These are phyloP conservation scores for Phytophthora gonapodyides DNA, from an alignment of 352 stramenopile species.

Conservation along the genomic window DNA sequence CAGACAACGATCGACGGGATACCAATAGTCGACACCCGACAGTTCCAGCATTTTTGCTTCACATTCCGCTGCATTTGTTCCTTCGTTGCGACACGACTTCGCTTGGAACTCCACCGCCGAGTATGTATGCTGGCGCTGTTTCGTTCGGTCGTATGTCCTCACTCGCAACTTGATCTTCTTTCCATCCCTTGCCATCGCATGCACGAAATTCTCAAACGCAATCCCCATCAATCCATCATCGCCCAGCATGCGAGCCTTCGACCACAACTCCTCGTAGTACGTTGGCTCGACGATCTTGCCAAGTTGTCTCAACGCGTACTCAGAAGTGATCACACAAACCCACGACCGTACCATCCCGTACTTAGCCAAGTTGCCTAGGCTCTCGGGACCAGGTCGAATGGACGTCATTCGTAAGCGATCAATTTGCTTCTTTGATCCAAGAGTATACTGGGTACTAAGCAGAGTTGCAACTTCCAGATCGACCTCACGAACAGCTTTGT, in stretches of 20 bases:
- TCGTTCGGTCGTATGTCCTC: constrained; percentile 21
- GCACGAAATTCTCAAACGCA: constrained; percentile 34
- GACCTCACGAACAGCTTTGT: constrained; percentile 1
- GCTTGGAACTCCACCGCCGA: constrained; percentile 13
- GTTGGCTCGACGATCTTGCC: constrained; percentile 23
- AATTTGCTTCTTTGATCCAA: background rate
- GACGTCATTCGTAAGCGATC: constrained; percentile 16
- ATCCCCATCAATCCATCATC: constrained; percentile 33
- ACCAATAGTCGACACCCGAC: constrained; percentile 22
- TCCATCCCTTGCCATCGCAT: constrained; percentile 23
- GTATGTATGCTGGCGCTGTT: constrained; percentile 18
- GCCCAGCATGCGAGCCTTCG: constrained; percentile 24
- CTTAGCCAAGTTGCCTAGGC: background rate
- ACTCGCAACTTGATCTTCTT: constrained; percentile 26
- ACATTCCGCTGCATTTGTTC: constrained; percentile 21
- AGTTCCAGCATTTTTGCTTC: constrained; percentile 22
- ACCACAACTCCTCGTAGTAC: constrained; percentile 36
- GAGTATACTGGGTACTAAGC: constrained; percentile 4
- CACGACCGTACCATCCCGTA: constrained; percentile 4
- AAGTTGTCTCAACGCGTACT: constrained; percentile 31
- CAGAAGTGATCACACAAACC: constrained; percentile 32
- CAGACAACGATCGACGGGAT: constrained; percentile 16
- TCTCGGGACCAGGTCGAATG: background rate
- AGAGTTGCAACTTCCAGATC: background rate
- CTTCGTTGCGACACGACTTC: constrained; percentile 16